Percentiles rank a stretch among this genome's conserved stretches.
Evolutionary conservation across 768 basidiomycete genomes (phyloP).

Genomic region (Hypholoma fasciculare): DNA sequence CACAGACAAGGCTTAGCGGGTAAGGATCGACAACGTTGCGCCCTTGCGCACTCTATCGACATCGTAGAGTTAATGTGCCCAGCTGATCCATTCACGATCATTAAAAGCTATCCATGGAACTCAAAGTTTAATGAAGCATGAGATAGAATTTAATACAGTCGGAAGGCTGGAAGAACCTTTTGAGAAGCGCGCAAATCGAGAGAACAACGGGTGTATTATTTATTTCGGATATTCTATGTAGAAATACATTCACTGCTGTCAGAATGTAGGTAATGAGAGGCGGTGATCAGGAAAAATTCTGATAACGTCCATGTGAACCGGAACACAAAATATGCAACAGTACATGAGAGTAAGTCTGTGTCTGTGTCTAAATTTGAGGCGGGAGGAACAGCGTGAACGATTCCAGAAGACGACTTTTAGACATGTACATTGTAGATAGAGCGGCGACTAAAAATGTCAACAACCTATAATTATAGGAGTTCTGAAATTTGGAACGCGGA

Average conservation of each 20-base stretch:
- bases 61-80: not conserved
- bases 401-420: conserved; percentile 5
- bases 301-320: conserved; percentile 15
- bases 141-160: not conserved
- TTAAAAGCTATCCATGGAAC: not conserved
- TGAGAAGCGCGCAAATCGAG: not conserved
- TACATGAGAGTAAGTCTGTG: conserved; percentile 9
- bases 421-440: not conserved
- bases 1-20: not conserved
- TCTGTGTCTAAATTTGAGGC: conserved; percentile 15
- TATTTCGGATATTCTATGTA: conserved; percentile 15
- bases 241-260: conserved; percentile 17
- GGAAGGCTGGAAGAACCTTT: conserved; percentile 3
- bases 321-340: conserved; percentile 12
- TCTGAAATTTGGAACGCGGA: conserved; percentile 5
- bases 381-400: conserved; percentile 3
- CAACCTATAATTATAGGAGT: not conserved
- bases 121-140: not conserved
- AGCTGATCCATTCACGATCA: not conserved
- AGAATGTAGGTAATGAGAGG: conserved; percentile 6
- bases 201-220: not conserved
- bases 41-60: not conserved
- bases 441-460: conserved; percentile 8
- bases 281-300: conserved; percentile 6
- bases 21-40: not conserved